These are phyloP conservation scores for Corymbia maculata DNA, from an alignment of 345 rosid species.

Conservation along the genomic window DNA sequence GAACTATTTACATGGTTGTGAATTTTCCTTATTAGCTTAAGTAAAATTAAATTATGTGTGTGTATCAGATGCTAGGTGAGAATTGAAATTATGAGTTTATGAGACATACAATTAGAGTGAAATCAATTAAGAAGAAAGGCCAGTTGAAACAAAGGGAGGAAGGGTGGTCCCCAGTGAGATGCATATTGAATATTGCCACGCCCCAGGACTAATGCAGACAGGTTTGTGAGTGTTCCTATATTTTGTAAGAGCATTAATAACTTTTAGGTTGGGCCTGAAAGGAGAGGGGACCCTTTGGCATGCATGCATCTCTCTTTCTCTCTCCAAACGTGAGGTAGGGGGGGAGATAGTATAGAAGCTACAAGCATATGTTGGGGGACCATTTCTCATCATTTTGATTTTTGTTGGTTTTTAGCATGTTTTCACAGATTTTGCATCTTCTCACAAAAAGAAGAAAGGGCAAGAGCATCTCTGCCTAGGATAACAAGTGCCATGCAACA, in stretches of 20 bases:
- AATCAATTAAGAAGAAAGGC: not conserved
- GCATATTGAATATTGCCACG: conserved; percentile 27
- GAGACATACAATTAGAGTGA: not conserved
- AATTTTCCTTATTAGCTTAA: not conserved
- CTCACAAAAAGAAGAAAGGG: not conserved
- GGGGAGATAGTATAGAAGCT: not conserved
- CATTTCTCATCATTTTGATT: not conserved
- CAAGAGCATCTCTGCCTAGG: conserved; percentile 3
- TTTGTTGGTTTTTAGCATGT: not conserved
- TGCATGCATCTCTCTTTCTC: not conserved
- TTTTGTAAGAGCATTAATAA: not conserved
- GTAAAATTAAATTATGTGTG: not conserved
- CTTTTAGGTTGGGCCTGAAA: not conserved
- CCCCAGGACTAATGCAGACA: conserved; percentile 5
- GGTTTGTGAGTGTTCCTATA: conserved; percentile 14
- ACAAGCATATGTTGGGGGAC: not conserved
- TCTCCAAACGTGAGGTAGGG: not conserved
- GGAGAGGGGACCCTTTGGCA: not conserved
- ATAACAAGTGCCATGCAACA: not conserved
- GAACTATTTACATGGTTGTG: not conserved
- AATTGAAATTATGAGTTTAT: not conserved
- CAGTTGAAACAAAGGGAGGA: not conserved
- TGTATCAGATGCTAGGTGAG: not conserved
- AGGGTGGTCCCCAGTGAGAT: conserved; percentile 17
- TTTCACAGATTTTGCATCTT: conserved; percentile 1